A percentile compares a stretch with the other conserved stretches of the same genome.
Evolutionary conservation across 345 rosid species (phyloP).

Genomic region (Eucalyptus marginata): DNA sequence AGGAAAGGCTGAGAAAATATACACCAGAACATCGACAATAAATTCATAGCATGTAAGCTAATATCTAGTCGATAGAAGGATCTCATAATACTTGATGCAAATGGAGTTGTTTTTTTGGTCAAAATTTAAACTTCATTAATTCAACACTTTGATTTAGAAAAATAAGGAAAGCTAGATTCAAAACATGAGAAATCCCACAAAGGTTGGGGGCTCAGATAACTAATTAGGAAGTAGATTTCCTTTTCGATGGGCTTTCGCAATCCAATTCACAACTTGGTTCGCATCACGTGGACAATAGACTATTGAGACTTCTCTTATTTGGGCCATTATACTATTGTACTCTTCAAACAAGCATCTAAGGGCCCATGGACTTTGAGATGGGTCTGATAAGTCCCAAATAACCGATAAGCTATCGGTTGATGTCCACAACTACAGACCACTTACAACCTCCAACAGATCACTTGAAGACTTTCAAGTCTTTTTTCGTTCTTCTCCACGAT

Average conservation of each 20-base stretch:
- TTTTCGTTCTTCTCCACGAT: neutral
- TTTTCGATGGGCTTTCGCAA: rapidly evolving
- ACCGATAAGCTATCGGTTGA: neutral
- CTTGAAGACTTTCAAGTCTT: neutral
- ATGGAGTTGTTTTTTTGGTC: neutral
- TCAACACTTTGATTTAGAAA: neutral
- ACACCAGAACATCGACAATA: neutral
- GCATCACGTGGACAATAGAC: rapidly evolving
- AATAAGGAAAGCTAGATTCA: too few species aligned
- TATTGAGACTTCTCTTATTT: too few species aligned
- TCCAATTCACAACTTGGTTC: rapidly evolving
- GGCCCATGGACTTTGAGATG: neutral
- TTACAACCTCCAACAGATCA: neutral
- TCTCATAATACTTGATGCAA: neutral
- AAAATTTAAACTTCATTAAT: neutral
- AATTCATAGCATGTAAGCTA: neutral
- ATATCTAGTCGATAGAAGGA: neutral
- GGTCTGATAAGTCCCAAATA: neutral
- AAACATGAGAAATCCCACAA: rapidly evolving
- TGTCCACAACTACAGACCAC: neutral
- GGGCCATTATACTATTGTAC: neutral
- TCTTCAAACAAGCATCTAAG: too few species aligned
- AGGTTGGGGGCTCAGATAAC: neutral
- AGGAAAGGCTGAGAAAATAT: neutral
- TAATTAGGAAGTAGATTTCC: too few species aligned